Conservation (phyloP, 1,284 basidiomycete genomes). For the Peniophora sp. region DNA sequence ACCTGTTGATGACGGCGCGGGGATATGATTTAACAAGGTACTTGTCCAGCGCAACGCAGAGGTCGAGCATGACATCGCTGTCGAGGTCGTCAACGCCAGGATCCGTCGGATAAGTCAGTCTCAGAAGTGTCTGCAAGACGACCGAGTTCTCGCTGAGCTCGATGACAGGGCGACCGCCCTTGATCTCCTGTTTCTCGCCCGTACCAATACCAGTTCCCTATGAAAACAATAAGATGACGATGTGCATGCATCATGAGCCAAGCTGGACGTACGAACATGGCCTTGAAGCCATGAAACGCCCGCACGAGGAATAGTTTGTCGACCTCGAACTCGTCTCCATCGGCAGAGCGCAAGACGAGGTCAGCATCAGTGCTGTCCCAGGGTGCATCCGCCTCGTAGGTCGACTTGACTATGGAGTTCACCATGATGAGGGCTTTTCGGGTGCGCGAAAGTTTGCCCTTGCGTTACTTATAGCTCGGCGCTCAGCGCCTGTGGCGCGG, state of each 20-base stretch:
- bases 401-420: no score
- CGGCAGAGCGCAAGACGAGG: constrained; percentile 26
- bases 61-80: neutral
- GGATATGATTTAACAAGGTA: constrained; percentile 3
- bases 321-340: constrained; percentile 25
- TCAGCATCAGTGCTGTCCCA: constrained; percentile 19
- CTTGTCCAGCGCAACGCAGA: constrained; percentile 4
- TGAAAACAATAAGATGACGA: no score
- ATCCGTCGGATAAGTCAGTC: constrained; percentile 5
- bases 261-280: no score
- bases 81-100: neutral
- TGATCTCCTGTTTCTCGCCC: neutral
- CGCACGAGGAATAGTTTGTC: constrained; percentile 22
- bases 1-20: neutral
- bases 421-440: no score
- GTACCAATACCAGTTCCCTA: no score
- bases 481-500: no score
- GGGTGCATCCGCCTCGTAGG: neutral
- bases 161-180: neutral
- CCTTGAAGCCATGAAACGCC: constrained; percentile 27
- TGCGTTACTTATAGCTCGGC: no score
- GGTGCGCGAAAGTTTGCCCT: no score
- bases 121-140: constrained; percentile 3
- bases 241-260: constrained; percentile 10
- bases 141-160: constrained; percentile 1